Base-by-base conservation (phyloP, 495 filamentous ascomycete species). In the Extremus antarcticus region DNA sequence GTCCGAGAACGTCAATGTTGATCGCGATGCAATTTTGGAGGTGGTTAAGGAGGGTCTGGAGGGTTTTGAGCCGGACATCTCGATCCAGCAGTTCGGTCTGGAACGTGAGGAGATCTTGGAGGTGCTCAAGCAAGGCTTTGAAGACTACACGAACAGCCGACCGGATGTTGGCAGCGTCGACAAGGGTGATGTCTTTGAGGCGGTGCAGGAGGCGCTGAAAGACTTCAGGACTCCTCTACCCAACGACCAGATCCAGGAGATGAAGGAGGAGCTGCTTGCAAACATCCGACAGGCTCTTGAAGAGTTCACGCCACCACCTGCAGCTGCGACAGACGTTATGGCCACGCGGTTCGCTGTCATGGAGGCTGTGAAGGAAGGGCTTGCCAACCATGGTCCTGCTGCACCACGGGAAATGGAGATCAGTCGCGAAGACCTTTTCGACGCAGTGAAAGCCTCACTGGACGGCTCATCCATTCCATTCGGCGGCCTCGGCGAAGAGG, bases 1-100 rank as follows among this genome's bases (percentile, higher is more conserved):
- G 0, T 49, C 49, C 2, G 47, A 51, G 19, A 24, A 25, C 9
- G 8, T n/a, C 66, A 8, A 76, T 85, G 60, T 78, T 77, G 53
- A 74, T 67, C 81, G 86, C 55, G 87, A 94, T 53, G 88, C 89
- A 38, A 88, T 96, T 25, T 72, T 96, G 0, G 80, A 86, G 0
- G 88, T 89, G 0, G 85, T 96, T 4, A 80, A 81, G 51, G 88
- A 94, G 51, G 89, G 87, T 1, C 94, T 86, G 82, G 89, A 95
- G 62, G 84, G 81, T 3, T 94, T 90, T 69, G 90, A 91, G 67
- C 90, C 90, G 1, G 87, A 96, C 57, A 89, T 96, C 39, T 85
- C 91, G 61, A 70, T 94, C 13, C 83, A 94, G 60, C 88, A 94
- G 62, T 87, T 90, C 56, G 90, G 89, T 8, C 72, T 96, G 8